phyloP scores from a whole-genome alignment of 805 yeast species.

The Teunomyces lycoperdinae region DNA sequence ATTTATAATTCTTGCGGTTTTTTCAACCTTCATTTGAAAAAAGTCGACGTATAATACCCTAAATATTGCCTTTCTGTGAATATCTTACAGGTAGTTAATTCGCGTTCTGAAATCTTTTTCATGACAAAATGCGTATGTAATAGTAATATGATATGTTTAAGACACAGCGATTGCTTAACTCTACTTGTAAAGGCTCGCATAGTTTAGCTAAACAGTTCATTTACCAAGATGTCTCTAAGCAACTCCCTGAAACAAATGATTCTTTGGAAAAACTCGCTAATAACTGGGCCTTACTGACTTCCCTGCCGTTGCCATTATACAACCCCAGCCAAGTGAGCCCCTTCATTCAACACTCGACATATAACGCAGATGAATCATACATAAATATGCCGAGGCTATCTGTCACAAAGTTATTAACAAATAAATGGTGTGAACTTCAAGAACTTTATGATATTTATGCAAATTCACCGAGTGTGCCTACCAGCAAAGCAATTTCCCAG shows the following conservation, averaged over 20 bases:
- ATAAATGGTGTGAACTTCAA: slow-evolving; percentile 68
- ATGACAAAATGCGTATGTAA: not conserved
- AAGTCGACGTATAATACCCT: not conserved
- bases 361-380: slow-evolving; percentile 23
- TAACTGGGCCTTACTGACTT: slow-evolving; percentile 4
- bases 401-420: slow-evolving; percentile 58
- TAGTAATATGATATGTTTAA: not conserved
- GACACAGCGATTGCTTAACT: not conserved
- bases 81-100: too few relatives aligned
- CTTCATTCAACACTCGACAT: slow-evolving; percentile 22
- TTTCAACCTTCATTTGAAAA: not conserved
- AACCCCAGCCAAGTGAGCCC: slow-evolving; percentile 14
- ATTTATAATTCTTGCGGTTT: not conserved
- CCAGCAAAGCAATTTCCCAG: slow-evolving; percentile 39
- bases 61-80: not conserved
- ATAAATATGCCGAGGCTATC: slow-evolving; percentile 40
- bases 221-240: too few relatives aligned
- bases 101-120: too few relatives aligned
- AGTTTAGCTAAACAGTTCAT: slow-evolving; percentile 4
- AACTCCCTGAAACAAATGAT: not conserved
- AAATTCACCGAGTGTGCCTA: slow-evolving; percentile 26
- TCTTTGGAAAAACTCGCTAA: not conserved
- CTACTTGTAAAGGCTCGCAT: not conserved
- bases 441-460: slow-evolving; percentile 52
- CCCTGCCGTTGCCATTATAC: slow-evolving; percentile 4